Base-by-base conservation (phyloP, 352 stramenopile species). In the Pythium oligandrum region DNA sequence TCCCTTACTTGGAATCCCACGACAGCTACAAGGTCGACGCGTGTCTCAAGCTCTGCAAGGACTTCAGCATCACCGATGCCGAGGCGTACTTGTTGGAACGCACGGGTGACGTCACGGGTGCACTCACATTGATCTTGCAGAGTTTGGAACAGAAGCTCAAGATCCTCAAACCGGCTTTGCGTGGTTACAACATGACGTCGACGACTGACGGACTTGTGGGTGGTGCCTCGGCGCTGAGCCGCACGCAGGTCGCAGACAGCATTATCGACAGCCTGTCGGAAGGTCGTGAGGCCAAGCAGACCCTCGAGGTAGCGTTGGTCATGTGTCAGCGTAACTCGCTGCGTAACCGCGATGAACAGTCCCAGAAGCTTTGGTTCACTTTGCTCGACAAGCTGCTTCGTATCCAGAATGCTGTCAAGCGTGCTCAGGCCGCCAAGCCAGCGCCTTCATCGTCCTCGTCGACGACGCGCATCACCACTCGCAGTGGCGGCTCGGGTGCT, bases 281-380 rank as follows among this genome's bases (percentile, higher is more conserved):
- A 64, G 83, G 84, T 33, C 72, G 70, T 32, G 82, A 90, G 32
- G 79, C 92, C 0, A 95, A 93, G 74, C 81, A 95, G 58, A 96
- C 93, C 38, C 68, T 98, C 1, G 76, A 94, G 38, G 89, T 97
- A 34, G 86, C 88, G 10, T 64, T 98, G 34, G 92, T 93, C 43
- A 86, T 98, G 58, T 98, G 94, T 61, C 89, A 98, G 68, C 84
- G 94, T 42, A 98, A 98, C 64, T 89, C 78, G 31, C 70, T 88
- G 40, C 78, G 81, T 37, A 90, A 93, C 59, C 78, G 71, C 35
- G 81, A 93, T 47, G 83, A 93, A 8, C 90, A 98, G 51, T 90
- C 90, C 4, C 90, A 96, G 57, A 94, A 97, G 52, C 74, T 98
- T 8, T 98, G 92, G 92, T 98, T 98, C 59, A 96, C 93, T 53